Evolutionary conservation across 148 eudicot genomes (phyloP).

Genomic region (Cornus florida): DNA sequence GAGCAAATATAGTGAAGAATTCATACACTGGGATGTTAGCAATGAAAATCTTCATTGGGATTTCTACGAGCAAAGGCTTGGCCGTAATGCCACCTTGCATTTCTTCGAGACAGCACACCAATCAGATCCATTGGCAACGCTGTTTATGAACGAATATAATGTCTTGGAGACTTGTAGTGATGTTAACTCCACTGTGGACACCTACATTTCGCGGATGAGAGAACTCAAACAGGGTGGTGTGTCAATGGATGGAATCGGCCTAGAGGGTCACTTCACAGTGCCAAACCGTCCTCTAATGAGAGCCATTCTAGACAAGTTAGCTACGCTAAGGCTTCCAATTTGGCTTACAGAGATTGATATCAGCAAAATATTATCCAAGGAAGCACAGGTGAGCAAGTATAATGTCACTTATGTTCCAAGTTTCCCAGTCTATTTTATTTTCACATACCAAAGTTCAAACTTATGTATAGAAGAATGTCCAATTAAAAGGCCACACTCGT

Average conservation of each 20-base stretch:
- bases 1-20: constrained; percentile 49
- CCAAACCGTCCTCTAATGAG: constrained; percentile 62
- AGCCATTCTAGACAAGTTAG: constrained; percentile 53
- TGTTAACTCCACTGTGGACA: constrained; percentile 54
- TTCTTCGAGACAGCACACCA: constrained; percentile 53
- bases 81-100: constrained; percentile 48
- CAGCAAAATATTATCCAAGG: constrained; percentile 26
- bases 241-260: constrained; percentile 60
- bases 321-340: constrained; percentile 53
- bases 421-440: not conserved
- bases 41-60: constrained; percentile 73
- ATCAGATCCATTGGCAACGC: constrained; percentile 57
- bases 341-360: constrained; percentile 79
- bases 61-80: constrained; percentile 66
- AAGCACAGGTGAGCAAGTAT: constrained; percentile 32
- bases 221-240: constrained; percentile 48
- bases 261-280: constrained; percentile 52
- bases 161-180: constrained; percentile 75
- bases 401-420: not conserved
- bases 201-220: constrained; percentile 42
- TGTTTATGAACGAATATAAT: constrained; percentile 75
- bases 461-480: too few species aligned
- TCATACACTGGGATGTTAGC: constrained; percentile 83
- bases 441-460: too few species aligned
- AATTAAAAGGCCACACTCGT: not conserved